Conservation (phyloP, 192 early-diverging fungal species). For the Coemansia sp. region DNA sequence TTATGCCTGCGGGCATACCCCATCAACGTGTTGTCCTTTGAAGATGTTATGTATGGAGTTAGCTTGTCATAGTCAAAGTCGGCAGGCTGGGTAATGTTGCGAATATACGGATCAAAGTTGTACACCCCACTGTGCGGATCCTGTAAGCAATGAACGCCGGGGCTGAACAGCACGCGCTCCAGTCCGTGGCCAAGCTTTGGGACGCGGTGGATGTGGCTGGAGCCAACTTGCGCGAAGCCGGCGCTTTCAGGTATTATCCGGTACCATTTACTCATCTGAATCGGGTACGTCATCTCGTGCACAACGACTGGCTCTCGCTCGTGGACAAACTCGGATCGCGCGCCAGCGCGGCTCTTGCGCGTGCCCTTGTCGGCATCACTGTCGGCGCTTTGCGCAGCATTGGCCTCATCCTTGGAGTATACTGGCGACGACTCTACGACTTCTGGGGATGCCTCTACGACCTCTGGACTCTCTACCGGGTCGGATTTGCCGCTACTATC, state of each 20-base stretch:
- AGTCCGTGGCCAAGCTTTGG: constrained; percentile 50
- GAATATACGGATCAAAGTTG: constrained; percentile 82
- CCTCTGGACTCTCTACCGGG: constrained; percentile 1
- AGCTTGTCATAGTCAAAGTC: constrained; percentile 83
- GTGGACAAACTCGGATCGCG: constrained; percentile 21
- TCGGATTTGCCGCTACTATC: neutral
- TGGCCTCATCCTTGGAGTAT: constrained; percentile 35
- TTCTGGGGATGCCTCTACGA: neutral
- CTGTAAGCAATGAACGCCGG: constrained; percentile 79
- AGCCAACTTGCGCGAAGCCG: constrained; percentile 19
- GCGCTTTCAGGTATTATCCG: constrained; percentile 20
- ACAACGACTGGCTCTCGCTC: constrained; percentile 48
- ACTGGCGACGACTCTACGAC: constrained; percentile 20
- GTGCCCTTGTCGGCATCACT: neutral
- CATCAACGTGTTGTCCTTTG: constrained; percentile 62
- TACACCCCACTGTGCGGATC: constrained; percentile 72
- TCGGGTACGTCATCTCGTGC: constrained; percentile 25
- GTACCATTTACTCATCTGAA: constrained; percentile 48
- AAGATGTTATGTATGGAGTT: constrained; percentile 78
- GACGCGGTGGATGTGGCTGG: constrained; percentile 39
- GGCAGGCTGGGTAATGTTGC: constrained; percentile 72
- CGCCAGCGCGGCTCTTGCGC: constrained; percentile 9
- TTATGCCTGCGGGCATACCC: constrained; percentile 54
- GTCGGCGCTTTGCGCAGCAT: neutral
- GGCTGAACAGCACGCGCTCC: constrained; percentile 58